Conservation (phyloP, 1,139 yeast genomes). For the Debaryomyces subglobosus region DNA sequence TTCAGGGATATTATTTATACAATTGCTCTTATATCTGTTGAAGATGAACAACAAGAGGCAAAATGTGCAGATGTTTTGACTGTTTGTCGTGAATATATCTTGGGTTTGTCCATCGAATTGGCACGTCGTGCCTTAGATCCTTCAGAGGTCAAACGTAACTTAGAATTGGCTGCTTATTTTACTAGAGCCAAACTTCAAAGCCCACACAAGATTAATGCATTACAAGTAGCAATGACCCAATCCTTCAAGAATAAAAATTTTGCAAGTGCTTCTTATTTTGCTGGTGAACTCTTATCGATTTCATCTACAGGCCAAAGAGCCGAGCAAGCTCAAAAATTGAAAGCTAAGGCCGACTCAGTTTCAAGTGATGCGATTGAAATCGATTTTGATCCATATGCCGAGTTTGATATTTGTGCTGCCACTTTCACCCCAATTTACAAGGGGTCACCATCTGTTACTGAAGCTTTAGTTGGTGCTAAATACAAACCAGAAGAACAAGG, state of each 20-base stretch:
- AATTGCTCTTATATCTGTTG: slow-evolving; percentile 71
- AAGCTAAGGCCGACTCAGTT: slow-evolving; percentile 74
- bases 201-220: slow-evolving; percentile 82
- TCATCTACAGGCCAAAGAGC: slow-evolving; percentile 77
- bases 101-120: slow-evolving; percentile 89
- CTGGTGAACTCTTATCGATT: slow-evolving; percentile 74
- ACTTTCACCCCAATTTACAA: slow-evolving; percentile 87
- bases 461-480: slow-evolving; percentile 90
- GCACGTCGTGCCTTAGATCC: slow-evolving; percentile 80
- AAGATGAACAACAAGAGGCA: slow-evolving; percentile 71
- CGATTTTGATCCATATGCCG: slow-evolving; percentile 91
- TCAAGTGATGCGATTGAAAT: slow-evolving; percentile 87
- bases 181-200: slow-evolving; percentile 82
- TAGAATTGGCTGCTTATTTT: slow-evolving; percentile 95
- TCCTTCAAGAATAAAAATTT: slow-evolving; percentile 86
- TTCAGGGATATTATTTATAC: slow-evolving; percentile 84
- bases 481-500: slow-evolving; percentile 82
- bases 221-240: slow-evolving; percentile 94
- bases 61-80: slow-evolving; percentile 73
- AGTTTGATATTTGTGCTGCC: slow-evolving; percentile 86
- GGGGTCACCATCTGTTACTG: slow-evolving; percentile 68
- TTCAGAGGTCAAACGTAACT: slow-evolving; percentile 74
- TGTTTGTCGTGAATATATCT: slow-evolving; percentile 84
- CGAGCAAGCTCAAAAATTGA: slow-evolving; percentile 84
- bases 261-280: slow-evolving; percentile 89